Base-by-base conservation (phyloP, 2,329 filamentous ascomycete genomes). In the Arthroderma sp. region DNA sequence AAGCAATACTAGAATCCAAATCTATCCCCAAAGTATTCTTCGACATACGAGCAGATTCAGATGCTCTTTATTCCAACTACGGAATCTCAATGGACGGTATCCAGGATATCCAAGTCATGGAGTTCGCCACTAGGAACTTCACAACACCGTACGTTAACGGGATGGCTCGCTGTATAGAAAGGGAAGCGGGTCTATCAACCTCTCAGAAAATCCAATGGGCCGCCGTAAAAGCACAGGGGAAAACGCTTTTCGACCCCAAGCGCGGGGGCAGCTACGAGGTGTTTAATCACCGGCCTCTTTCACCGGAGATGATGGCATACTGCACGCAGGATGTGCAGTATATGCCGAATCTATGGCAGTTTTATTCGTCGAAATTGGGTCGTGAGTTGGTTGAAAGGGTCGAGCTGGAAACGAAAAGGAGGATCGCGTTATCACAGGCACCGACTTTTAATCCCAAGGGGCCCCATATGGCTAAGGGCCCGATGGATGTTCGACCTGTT, bases 11-110 rank as follows among this genome's bases (percentile, higher is more conserved):
- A 1, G 68, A 78, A 54, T 65, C 61, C 0, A 5, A 48, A 0
- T 6, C 39, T 0, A 67, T 71, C 10, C 56, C 59, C 0, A 78
- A 79, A 50, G 68, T 71, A 29, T 66, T 79, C 47, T 79, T 77
- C 51, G 75, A 80, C 47, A 62, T 80, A 10, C 71, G 74, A 2
- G 74, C 72, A 49, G 73, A 78, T 51, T 74, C 75, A 0, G 71
- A 78, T 50, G 74, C 75, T 0, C 56, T 80, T 0, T 75, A 63
- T 52, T 53, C 37, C 38, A 69, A 66, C 31, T 77, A 60, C 49
- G 36, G 53, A 0, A 61, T 80, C 48, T 27, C 45, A 0, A 51
- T 79, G 0, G 47, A 50, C 0, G 68, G 71, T 0, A 53, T 78
- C 6, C 48, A 68, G 2, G 74, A 80, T 50, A 43, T 80, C 0